Conservation (phyloP, 768 basidiomycete species). For the Pholiota microspora region DNA sequence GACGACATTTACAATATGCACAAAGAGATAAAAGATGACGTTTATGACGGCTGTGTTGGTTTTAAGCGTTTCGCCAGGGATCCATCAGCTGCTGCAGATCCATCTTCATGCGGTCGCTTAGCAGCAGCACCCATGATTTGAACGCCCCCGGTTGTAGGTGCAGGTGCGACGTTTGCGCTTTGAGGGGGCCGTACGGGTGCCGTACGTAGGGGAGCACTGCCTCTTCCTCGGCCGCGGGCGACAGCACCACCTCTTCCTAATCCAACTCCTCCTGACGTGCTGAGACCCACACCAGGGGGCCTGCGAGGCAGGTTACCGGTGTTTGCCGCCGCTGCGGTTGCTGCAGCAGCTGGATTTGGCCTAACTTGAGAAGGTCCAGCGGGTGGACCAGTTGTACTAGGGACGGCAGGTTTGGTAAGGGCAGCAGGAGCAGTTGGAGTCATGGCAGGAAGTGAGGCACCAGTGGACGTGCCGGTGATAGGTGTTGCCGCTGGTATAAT, state of each 20-base stretch:
- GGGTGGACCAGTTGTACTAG: conserved; percentile 7
- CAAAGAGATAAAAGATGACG: conserved; percentile 2
- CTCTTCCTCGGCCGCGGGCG: conserved; percentile 34
- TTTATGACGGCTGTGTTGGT: conserved; percentile 40
- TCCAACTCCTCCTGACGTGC: conserved; percentile 19
- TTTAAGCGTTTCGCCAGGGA: conserved; percentile 68
- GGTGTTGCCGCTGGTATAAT: conserved; percentile 37
- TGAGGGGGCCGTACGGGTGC: conserved; percentile 23
- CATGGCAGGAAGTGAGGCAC: conserved; percentile 10
- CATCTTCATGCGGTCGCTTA: conserved; percentile 66
- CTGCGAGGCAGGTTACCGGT: conserved; percentile 26
- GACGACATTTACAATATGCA: background rate
- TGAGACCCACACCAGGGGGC: conserved; percentile 24
- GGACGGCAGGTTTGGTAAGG: conserved; percentile 11
- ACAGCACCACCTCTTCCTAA: conserved; percentile 15
- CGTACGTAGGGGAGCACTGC: conserved; percentile 27
- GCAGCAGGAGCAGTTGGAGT: conserved; percentile 23
- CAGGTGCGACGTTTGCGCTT: conserved; percentile 24
- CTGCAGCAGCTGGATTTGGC: conserved; percentile 10
- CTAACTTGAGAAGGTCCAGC: conserved; percentile 17
- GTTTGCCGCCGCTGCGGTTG: conserved; percentile 15
- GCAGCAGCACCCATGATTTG: conserved; percentile 64
- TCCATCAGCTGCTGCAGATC: conserved; percentile 41
- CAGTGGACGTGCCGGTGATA: conserved; percentile 19
- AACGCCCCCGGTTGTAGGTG: conserved; percentile 40